Percentiles rank a stretch among this genome's conserved stretches.
Evolutionary conservation across 2,329 filamentous ascomycete species (phyloP).

Genomic region (Leptographium galeiforme): DNA sequence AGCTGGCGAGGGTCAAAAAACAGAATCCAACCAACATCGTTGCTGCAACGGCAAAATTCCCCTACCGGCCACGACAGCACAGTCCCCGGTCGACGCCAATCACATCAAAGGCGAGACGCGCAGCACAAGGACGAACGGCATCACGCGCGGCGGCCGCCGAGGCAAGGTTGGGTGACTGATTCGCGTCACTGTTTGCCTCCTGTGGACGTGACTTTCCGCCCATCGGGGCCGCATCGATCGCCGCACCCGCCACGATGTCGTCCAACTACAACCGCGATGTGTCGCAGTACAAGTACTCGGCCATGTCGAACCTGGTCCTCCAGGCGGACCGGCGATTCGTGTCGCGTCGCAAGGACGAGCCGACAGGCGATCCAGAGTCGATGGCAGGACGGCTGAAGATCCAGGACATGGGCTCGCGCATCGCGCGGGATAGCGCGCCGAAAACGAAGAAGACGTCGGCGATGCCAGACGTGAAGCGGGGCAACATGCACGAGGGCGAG

Average conservation of each 20-base stretch:
- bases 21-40: not conserved
- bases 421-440: constrained; percentile 65
- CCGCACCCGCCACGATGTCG: constrained; percentile 45
- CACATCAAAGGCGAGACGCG: not conserved
- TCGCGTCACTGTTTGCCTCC: not conserved
- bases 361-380: constrained; percentile 93
- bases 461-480: constrained; percentile 58
- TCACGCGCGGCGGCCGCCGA: not conserved
- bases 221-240: not conserved
- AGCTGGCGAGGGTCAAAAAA: not conserved
- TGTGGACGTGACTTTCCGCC: no score
- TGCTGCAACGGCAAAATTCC: not conserved
- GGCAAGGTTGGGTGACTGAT: not conserved
- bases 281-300: constrained; percentile 97
- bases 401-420: constrained; percentile 82
- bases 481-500: constrained; percentile 63
- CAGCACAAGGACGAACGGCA: not conserved
- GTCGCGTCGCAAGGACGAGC: constrained; percentile 82
- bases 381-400: constrained; percentile 89
- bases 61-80: not conserved
- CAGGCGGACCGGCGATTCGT: constrained; percentile 97
- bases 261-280: constrained; percentile 62
- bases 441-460: constrained; percentile 65
- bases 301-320: constrained; percentile 99
- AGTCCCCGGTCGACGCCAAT: not conserved